Evolutionary conservation across 148 eudicot species (phyloP).

Genomic region (Cornus suecica): DNA sequence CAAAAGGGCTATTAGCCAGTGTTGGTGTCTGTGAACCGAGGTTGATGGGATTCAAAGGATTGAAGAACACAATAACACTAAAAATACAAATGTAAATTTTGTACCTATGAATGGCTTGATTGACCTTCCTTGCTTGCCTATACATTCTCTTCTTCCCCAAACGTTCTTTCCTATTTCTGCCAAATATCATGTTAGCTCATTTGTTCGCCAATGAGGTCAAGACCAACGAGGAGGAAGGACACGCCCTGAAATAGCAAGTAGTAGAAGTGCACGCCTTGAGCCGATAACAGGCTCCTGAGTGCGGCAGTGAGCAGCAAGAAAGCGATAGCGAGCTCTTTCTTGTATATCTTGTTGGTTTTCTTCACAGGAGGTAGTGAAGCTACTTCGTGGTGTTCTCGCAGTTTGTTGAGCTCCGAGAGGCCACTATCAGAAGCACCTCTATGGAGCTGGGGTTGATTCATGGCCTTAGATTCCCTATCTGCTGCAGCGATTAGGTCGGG

Average conservation of each 20-base stretch:
- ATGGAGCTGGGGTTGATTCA: constrained; percentile 29
- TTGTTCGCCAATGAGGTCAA: constrained; percentile 83
- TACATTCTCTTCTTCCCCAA: background rate
- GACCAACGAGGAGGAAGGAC: constrained; percentile 68
- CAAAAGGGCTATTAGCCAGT: no score
- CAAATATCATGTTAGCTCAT: constrained; percentile 36
- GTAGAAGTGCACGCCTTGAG: constrained; percentile 84
- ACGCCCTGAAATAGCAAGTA: constrained; percentile 76
- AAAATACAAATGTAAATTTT: background rate
- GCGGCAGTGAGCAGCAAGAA: constrained; percentile 73
- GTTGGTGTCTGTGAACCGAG: no score
- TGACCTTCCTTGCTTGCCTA: background rate
- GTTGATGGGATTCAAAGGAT: background rate
- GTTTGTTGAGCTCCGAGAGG: constrained; percentile 44
- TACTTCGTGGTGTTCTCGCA: constrained; percentile 42
- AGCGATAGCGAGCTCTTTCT: constrained; percentile 67
- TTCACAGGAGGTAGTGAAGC: constrained; percentile 16
- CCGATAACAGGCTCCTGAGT: constrained; percentile 65
- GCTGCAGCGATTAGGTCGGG: constrained; percentile 45
- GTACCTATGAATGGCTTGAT: background rate
- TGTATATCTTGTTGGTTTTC: constrained; percentile 58
- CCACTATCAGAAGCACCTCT: constrained; percentile 51
- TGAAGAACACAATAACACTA: background rate
- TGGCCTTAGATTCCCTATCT: constrained; percentile 48
- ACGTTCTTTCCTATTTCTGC: background rate